These are phyloP conservation scores for Starmerella kuoi DNA, from an alignment of 805 yeast species.

Conservation along the genomic window DNA sequence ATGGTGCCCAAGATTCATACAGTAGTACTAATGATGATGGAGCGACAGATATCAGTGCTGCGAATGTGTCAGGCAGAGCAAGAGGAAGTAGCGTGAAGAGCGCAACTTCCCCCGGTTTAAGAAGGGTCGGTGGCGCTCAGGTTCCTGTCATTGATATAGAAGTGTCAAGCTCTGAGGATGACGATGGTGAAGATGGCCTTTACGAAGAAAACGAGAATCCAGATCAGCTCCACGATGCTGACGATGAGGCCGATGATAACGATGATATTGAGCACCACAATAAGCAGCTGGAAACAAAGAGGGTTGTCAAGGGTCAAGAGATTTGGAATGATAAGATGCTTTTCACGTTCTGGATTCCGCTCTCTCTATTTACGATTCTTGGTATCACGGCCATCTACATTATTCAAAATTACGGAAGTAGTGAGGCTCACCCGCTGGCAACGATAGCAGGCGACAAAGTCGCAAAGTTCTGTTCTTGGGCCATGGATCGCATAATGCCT, in stretches of 20 bases:
- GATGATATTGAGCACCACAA: too few relatives aligned
- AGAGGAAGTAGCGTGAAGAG: neutral
- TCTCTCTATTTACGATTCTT: constrained; percentile 33
- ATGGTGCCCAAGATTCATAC: neutral
- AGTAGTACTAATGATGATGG: neutral
- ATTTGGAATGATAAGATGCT: constrained; percentile 61
- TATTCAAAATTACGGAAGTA: constrained; percentile 13
- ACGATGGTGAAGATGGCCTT: constrained; percentile 18
- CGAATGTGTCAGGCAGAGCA: neutral
- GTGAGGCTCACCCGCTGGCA: constrained; percentile 5
- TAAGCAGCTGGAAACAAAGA: neutral
- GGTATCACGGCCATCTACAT: constrained; percentile 12
- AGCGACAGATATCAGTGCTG: neutral
- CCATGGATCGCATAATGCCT: constrained; percentile 12
- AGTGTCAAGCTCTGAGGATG: constrained; percentile 15
- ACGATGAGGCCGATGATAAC: neutral
- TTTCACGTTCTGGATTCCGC: constrained; percentile 84
- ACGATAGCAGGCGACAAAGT: constrained; percentile 8
- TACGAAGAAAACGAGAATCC: neutral
- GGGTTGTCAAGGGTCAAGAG: neutral
- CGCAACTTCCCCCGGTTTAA: neutral
- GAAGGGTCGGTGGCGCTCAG: neutral
- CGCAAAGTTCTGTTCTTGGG: constrained; percentile 1
- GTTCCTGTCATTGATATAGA: constrained; percentile 12
- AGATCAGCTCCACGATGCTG: neutral